Evolutionary conservation across 495 filamentous ascomycete genomes (phyloP).

Genomic region (Delitschia confertaspora): DNA sequence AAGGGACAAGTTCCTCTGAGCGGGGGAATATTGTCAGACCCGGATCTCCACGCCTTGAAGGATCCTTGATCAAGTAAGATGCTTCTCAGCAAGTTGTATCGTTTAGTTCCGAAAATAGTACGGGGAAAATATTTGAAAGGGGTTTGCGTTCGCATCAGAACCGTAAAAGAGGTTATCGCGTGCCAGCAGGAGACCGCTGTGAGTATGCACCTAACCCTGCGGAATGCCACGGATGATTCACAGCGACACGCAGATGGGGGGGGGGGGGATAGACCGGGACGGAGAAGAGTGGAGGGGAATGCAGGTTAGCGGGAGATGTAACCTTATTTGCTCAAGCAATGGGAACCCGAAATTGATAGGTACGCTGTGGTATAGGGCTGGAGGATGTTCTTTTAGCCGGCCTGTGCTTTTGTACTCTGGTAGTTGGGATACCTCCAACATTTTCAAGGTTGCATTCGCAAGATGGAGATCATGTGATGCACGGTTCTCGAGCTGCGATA

Average conservation of each 20-base stretch:
- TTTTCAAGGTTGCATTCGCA: conserved; percentile 1
- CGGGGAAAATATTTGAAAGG: too few species aligned
- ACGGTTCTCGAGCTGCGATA: conserved; percentile 1
- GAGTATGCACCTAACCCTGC: too few species aligned
- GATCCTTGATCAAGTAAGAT: too few species aligned
- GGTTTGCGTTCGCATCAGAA: too few species aligned
- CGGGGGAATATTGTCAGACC: not conserved
- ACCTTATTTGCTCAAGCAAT: conserved; percentile 27
- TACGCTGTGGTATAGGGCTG: conserved; percentile 24
- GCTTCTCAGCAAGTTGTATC: too few species aligned
- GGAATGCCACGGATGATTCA: too few species aligned
- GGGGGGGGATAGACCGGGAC: conserved; percentile 9
- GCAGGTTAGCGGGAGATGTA: conserved; percentile 27
- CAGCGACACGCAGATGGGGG: too few species aligned
- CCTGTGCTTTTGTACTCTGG: conserved; percentile 16
- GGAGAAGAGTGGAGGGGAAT: conserved; percentile 15
- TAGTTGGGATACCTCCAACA: conserved; percentile 22
- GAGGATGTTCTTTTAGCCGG: conserved; percentile 20
- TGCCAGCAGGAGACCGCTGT: conserved; percentile 7
- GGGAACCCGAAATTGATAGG: conserved; percentile 18
- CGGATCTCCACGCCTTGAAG: too few species aligned
- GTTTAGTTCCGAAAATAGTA: too few species aligned
- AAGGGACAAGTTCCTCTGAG: not conserved
- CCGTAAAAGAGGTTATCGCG: conserved; percentile 1
- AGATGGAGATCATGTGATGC: conserved; percentile 23